Percentiles rank a stretch among this genome's conserved stretches.
Evolutionary conservation across 2,329 filamentous ascomycete genomes (phyloP).

Genomic region (Golovinomyces cichoracearum): DNA sequence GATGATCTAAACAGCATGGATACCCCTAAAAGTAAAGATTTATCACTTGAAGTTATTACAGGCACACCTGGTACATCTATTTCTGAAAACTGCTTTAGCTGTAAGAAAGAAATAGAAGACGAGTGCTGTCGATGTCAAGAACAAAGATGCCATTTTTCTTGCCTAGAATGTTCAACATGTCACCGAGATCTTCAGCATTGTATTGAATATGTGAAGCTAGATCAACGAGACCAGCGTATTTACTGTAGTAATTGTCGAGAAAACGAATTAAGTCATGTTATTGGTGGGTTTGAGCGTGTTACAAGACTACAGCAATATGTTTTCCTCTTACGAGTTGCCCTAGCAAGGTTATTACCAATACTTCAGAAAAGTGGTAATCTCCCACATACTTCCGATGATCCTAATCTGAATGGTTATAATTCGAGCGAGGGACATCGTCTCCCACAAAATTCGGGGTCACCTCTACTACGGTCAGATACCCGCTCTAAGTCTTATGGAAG

Average conservation of each 20-base stretch:
- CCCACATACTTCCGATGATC: slow-evolving; percentile 49
- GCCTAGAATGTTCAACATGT: slow-evolving; percentile 47
- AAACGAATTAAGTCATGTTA: slow-evolving; percentile 25
- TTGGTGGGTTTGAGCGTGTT: slow-evolving; percentile 41
- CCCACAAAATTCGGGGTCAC: slow-evolving; percentile 23
- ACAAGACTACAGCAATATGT: slow-evolving; percentile 84
- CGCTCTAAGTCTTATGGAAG: slow-evolving; percentile 51
- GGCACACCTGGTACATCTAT: slow-evolving; percentile 41
- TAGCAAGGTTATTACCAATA: slow-evolving; percentile 70
- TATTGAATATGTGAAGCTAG: slow-evolving; percentile 45
- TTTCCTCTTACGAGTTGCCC: slow-evolving; percentile 70
- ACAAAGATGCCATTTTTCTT: slow-evolving; percentile 59
- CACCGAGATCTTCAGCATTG: slow-evolving; percentile 43
- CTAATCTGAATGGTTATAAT: slow-evolving; percentile 38
- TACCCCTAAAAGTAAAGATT: slow-evolving; percentile 42
- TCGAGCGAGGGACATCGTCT: slow-evolving; percentile 35
- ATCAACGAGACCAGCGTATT: slow-evolving; percentile 37
- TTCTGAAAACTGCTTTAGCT: slow-evolving; percentile 63
- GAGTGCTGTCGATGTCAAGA: slow-evolving; percentile 58
- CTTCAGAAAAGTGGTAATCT: slow-evolving; percentile 61
- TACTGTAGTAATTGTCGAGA: slow-evolving; percentile 44
- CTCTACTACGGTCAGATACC: slow-evolving; percentile 34
- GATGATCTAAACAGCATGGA: slow-evolving; percentile 69
- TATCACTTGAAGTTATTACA: slow-evolving; percentile 36
- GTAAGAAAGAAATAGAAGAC: slow-evolving; percentile 75